phyloP scores from a whole-genome alignment of 2,329 filamentous ascomycete species.

The Colletotrichum cordylinicola region DNA sequence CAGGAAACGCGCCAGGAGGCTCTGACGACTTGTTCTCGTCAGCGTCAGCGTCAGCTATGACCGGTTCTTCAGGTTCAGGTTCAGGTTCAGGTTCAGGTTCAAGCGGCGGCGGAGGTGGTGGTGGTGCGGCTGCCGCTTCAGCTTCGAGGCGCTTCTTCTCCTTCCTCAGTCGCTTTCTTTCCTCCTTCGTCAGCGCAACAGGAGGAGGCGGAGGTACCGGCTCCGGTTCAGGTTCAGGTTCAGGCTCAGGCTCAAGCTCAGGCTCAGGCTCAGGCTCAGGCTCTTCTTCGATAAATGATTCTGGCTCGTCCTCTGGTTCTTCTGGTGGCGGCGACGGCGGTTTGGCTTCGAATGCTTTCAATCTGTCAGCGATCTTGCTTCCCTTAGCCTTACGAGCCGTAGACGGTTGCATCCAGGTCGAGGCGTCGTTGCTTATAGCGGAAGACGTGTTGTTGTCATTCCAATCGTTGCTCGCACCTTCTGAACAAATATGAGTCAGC shows the following conservation, averaged over 20 bases:
- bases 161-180: conserved; percentile 50
- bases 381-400: conserved; percentile 52
- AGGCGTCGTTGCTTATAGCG: conserved; percentile 34
- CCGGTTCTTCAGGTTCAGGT: conserved; percentile 23
- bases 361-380: conserved; percentile 61
- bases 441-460: conserved; percentile 47
- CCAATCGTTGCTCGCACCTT: conserved; percentile 43
- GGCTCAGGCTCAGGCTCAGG: neutral
- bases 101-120: conserved; percentile 20
- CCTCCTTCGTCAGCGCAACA: conserved; percentile 23
- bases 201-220: conserved; percentile 46
- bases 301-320: conserved; percentile 24
- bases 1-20: conserved; percentile 65
- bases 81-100: conserved; percentile 17
- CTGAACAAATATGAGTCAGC: conserved; percentile 57
- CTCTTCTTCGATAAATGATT: conserved; percentile 21
- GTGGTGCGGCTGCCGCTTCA: neutral
- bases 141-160: conserved; percentile 40
- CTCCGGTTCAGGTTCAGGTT: conserved; percentile 35
- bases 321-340: conserved; percentile 35
- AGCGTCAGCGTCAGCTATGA: conserved; percentile 24
- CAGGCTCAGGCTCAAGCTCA: conserved; percentile 25
- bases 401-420: conserved; percentile 43
- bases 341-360: conserved; percentile 59
- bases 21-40: conserved; percentile 36